Percentiles rank a stretch among this genome's conserved stretches.
Conservation (phyloP, 345 rosid species). For the Citrus unshiu region DNA sequence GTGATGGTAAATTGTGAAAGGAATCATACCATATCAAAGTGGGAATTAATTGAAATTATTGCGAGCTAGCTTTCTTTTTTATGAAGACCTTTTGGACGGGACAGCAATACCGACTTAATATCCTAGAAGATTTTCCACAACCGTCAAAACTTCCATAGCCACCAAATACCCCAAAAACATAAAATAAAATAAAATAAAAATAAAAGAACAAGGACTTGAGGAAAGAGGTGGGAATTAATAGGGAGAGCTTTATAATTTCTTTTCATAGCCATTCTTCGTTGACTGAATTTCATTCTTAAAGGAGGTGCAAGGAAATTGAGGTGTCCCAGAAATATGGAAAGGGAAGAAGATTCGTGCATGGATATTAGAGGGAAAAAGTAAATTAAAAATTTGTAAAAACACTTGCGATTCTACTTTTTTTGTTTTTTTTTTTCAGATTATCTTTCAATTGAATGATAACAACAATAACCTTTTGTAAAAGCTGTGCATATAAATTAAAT, state of each 20-base stretch:
- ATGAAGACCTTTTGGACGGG: no score
- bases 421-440: no score
- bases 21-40: neutral
- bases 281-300: no score
- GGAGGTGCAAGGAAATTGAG: no score
- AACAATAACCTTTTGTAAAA: no score
- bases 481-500: no score
- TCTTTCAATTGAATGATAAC: no score
- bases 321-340: neutral
- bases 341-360: neutral
- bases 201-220: neutral
- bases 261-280: neutral
- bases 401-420: no score
- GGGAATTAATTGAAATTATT: neutral
- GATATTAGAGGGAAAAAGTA: neutral
- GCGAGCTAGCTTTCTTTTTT: no score
- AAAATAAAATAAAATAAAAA: no score
- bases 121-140: neutral
- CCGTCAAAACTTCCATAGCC: constrained; percentile 1
- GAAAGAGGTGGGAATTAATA: neutral
- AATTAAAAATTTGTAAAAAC: no score
- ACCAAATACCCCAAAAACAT: neutral
- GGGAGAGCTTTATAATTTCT: neutral
- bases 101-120: neutral
- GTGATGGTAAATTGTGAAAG: neutral